Evolutionary conservation across 2,329 filamentous ascomycete species (phyloP).

Genomic region (Xylariaceae sp.): DNA sequence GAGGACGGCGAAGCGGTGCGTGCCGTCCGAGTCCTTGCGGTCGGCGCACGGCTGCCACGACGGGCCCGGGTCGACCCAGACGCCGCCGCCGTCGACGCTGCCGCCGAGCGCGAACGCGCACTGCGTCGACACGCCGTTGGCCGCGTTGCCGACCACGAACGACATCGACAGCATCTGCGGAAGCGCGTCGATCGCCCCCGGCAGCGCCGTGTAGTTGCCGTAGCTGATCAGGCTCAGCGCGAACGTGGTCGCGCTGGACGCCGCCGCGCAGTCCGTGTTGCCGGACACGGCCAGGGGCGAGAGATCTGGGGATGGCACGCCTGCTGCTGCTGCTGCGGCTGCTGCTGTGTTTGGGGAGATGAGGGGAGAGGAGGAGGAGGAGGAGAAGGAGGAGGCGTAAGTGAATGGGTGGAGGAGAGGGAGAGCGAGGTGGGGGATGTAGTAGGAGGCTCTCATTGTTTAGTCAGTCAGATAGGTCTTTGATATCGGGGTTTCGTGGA

Average conservation of each 20-base stretch:
- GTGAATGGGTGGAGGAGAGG: too few relatives aligned
- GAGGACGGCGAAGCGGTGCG: conserved; percentile 28
- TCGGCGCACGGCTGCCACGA: conserved; percentile 31
- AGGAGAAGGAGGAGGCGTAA: too few relatives aligned
- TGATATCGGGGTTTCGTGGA: too few relatives aligned
- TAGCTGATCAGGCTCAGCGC: conserved; percentile 19
- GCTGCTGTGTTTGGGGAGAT: background rate
- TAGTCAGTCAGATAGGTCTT: too few relatives aligned
- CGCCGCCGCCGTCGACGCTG: background rate
- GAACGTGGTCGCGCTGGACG: conserved; percentile 4
- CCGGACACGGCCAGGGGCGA: conserved; percentile 5
- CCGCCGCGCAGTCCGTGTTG: conserved; percentile 11
- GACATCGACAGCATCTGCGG: conserved; percentile 25
- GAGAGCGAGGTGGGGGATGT: background rate
- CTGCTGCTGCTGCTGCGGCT: background rate
- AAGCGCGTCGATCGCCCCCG: conserved; percentile 19
- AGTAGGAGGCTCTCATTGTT: too few relatives aligned
- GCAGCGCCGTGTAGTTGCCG: conserved; percentile 28
- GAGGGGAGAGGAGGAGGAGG: background rate
- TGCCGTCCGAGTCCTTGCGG: conserved; percentile 29
- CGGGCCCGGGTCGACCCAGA: conserved; percentile 15
- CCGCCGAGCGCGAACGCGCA: conserved; percentile 28
- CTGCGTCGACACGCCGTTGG: conserved; percentile 22
- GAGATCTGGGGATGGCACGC: background rate
- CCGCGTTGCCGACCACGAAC: conserved; percentile 25